Base-by-base conservation (phyloP, 805 yeast species). In the Candida michaelii region DNA sequence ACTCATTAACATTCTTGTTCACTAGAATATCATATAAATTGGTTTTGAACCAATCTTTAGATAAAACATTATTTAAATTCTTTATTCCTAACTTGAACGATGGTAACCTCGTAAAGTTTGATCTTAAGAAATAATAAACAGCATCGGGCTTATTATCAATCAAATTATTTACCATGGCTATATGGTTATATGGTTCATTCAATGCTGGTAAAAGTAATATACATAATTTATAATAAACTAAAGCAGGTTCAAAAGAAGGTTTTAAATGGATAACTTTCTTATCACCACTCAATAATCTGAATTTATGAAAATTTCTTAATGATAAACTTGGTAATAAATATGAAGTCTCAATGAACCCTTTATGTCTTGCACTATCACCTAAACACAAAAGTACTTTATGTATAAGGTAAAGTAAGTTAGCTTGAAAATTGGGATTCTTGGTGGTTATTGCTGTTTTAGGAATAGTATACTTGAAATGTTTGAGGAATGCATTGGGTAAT, bases 111-210 rank as follows among this genome's bases (percentile, higher is more conserved):
- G 86, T 74, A 48, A 76, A 66, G 15, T 73, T 70, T 2, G 85
- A 78, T 49, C 87, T 65, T 36, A 77, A 63, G 40, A 78, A 74
- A 67, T 80, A 77, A 46, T 77, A 71, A 30, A 73, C 65, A 18
- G 81, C 77, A 37, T 63, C 62, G 44, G 65, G 71, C 40, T 70
- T 71, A 46, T 74, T 76, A 42, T 71, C 75, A 36, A 67, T 44
- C n/a, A 58, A 39, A 45, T 69, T 69, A 46, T 53, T 49, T 16
- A 71, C 65, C 55, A 69, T 74, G 2, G 83, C 86, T 36, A 78
- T 69, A 50, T 79, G 82, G 49, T 79, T 79, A 50, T 77, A 77
- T 21, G 80, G 83, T 52, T 83, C 89, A 40, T 85, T 85, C 43
- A 82, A 68, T 0, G 87, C 77, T 1, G 91, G 90, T 19, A 83